phyloP scores from a whole-genome alignment of 2,329 filamentous ascomycete genomes.

The Pyrenophora graminea region DNA sequence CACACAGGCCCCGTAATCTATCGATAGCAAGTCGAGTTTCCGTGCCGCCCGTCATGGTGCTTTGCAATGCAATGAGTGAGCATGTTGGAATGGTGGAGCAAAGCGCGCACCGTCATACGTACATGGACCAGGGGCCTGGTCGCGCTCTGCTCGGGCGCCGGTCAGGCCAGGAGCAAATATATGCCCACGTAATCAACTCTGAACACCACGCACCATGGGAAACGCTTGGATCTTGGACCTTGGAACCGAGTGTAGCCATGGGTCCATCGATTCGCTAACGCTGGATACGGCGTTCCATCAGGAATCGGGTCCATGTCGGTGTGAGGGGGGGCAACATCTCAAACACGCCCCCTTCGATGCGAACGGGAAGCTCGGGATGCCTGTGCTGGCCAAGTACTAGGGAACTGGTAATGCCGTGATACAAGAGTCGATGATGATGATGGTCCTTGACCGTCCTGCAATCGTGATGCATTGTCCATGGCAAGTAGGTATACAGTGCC shows the following conservation, averaged over 20 bases:
- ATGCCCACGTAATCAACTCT: slow-evolving; percentile 23
- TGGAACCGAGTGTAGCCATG: slow-evolving; percentile 4
- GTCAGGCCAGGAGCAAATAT: slow-evolving; percentile 5
- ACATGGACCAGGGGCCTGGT: slow-evolving; percentile 9
- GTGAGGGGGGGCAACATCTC: slow-evolving; percentile 16
- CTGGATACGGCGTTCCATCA: slow-evolving; percentile 10
- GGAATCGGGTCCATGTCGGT: slow-evolving; percentile 15
- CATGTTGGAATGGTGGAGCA: slow-evolving; percentile 19
- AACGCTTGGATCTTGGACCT: slow-evolving; percentile 3
- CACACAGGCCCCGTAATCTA: slow-evolving; percentile 18
- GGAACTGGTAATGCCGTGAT: neutral
- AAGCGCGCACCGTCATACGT: slow-evolving; percentile 14
- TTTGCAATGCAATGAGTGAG: slow-evolving; percentile 18
- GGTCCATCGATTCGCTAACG: slow-evolving; percentile 3
- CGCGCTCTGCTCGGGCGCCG: slow-evolving; percentile 12
- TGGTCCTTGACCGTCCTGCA: slow-evolving; percentile 9
- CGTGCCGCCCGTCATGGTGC: slow-evolving; percentile 32
- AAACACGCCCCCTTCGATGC: slow-evolving; percentile 21
- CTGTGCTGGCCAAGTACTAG: neutral
- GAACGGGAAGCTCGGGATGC: slow-evolving; percentile 13
- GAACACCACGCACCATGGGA: slow-evolving; percentile 7
- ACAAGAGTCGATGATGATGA: neutral
- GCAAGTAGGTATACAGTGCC: too few species aligned
- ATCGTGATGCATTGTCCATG: slow-evolving; percentile 10
- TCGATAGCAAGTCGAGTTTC: slow-evolving; percentile 22